phyloP scores from a whole-genome alignment of 2,329 filamentous ascomycete genomes.

The Beauveria varroae region DNA sequence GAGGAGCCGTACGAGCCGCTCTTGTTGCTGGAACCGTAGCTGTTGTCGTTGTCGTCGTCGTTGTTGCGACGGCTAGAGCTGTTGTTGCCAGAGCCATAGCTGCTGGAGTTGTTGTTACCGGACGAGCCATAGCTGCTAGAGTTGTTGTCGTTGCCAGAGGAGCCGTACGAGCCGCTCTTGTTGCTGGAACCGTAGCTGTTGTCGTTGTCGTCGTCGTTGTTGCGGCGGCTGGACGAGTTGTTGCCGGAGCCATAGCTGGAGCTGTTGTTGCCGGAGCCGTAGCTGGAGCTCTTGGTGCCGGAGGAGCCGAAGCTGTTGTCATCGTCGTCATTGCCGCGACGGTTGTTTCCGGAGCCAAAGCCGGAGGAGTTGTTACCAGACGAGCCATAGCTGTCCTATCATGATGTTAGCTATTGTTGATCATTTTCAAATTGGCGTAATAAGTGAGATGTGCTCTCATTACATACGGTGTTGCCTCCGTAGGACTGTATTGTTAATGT shows the following conservation, averaged over 20 bases:
- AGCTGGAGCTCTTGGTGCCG: neutral
- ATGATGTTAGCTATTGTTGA: neutral
- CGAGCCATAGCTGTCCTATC: constrained; percentile 14
- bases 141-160: constrained; percentile 15
- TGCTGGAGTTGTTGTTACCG: neutral
- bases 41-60: neutral
- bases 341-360: constrained; percentile 1
- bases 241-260: neutral
- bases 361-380: constrained; percentile 5
- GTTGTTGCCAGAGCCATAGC: neutral
- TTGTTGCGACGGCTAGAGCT: too few relatives aligned
- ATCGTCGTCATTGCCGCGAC: constrained; percentile 11
- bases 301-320: constrained; percentile 5
- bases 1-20: constrained; percentile 12
- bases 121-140: constrained; percentile 14
- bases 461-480: constrained; percentile 21
- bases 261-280: constrained; percentile 5
- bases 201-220: constrained; percentile 1
- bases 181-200: constrained; percentile 14
- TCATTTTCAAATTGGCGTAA: neutral
- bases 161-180: constrained; percentile 15
- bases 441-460: neutral
- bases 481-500: constrained; percentile 20
- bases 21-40: constrained; percentile 13
- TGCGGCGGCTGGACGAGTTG: constrained; percentile 14